phyloP scores from a whole-genome alignment of 176 grass and related monocot genomes.

The Eleusine indica region DNA sequence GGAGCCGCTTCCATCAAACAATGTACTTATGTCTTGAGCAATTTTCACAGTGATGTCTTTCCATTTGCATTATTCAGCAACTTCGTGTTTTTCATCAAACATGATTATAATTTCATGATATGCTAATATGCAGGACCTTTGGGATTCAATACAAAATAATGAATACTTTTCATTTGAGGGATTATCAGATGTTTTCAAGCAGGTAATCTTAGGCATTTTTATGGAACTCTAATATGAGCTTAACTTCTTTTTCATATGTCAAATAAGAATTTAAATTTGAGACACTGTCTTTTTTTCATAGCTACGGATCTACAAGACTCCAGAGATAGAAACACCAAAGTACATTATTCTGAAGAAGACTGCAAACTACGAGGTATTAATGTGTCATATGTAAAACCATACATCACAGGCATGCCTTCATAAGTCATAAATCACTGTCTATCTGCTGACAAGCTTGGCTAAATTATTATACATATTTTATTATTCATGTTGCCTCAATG shows the following conservation, averaged over 20 bases:
- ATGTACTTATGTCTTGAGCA: not conserved
- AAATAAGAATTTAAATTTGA: constrained; percentile 31
- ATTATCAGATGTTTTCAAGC: constrained; percentile 69
- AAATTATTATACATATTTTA: not conserved
- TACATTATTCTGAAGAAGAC: constrained; percentile 83
- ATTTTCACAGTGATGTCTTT: not conserved
- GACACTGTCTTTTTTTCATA: constrained; percentile 36
- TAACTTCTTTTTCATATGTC: constrained; percentile 15
- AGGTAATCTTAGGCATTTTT: constrained; percentile 53
- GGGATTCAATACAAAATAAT: constrained; percentile 87
- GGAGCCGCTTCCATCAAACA: not conserved
- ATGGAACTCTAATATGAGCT: not conserved
- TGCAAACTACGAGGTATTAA: constrained; percentile 78
- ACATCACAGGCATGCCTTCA: not conserved
- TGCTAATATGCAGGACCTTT: constrained; percentile 67
- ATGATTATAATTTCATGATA: constrained; percentile 10
- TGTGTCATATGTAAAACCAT: not conserved
- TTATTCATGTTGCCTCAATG: not conserved
- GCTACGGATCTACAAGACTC: constrained; percentile 89
- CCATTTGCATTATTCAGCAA: constrained; percentile 20
- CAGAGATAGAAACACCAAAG: constrained; percentile 86
- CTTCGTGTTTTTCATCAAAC: not conserved
- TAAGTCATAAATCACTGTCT: constrained; percentile 25
- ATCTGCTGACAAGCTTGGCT: constrained; percentile 3
- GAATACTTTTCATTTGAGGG: constrained; percentile 90